phyloP scores from a whole-genome alignment of 345 rosid genomes.

The Linum tenue region DNA sequence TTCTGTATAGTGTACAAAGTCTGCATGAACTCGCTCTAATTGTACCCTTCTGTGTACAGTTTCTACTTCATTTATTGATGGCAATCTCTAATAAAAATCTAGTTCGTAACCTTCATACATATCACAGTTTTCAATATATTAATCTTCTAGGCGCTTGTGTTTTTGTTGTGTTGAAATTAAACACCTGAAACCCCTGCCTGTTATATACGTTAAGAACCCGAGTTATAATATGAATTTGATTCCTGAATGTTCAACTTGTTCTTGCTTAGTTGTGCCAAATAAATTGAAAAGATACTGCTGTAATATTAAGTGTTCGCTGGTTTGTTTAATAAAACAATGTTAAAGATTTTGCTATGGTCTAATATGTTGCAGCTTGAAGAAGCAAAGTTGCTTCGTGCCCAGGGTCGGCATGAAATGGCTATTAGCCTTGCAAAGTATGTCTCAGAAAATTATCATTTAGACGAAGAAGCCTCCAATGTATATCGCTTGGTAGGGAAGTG shows the following conservation, averaged over 20 bases:
- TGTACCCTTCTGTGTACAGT: too few species aligned
- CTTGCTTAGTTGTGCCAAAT: neutral
- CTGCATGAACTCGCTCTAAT: neutral
- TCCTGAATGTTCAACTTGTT: neutral
- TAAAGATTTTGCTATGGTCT: neutral
- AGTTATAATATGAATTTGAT: too few species aligned
- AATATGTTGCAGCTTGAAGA: constrained; percentile 67
- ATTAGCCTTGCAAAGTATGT: constrained; percentile 79
- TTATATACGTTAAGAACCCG: too few species aligned
- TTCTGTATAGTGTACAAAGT: too few species aligned
- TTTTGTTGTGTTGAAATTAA: too few species aligned
- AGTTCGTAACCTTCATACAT: too few species aligned
- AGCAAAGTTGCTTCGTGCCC: constrained; percentile 85
- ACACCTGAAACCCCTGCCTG: too few species aligned
- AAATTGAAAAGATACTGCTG: neutral
- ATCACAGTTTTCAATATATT: too few species aligned
- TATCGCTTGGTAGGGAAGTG: constrained; percentile 88
- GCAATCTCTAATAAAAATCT: too few species aligned
- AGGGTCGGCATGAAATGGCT: constrained; percentile 90
- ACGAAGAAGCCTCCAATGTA: constrained; percentile 64
- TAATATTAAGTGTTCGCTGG: neutral
- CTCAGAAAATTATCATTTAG: constrained; percentile 46
- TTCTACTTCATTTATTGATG: too few species aligned
- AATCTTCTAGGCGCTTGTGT: too few species aligned
- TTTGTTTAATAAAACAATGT: too few species aligned